Conservation (phyloP, 2,329 filamentous ascomycete species). For the Penicillium freii region DNA sequence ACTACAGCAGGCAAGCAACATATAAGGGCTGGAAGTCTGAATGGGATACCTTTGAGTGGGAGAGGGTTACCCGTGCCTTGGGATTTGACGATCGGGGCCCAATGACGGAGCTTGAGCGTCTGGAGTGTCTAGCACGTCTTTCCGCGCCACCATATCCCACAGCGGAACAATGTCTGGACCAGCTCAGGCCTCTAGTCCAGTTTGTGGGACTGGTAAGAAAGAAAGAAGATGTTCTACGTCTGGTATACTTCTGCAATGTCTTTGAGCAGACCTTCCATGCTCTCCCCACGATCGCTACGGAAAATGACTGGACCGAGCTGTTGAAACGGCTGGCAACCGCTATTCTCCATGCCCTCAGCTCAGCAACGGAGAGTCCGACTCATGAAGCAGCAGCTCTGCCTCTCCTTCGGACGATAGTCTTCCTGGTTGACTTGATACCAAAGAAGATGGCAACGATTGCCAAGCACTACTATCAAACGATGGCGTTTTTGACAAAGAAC, state of each 20-base stretch:
- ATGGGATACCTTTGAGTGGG: slow-evolving; percentile 61
- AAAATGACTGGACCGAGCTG: slow-evolving; percentile 43
- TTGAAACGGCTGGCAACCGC: slow-evolving; percentile 40
- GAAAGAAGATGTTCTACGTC: slow-evolving; percentile 39
- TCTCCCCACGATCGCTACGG: slow-evolving; percentile 37
- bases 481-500: slow-evolving; percentile 38
- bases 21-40: slow-evolving; percentile 57
- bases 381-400: slow-evolving; percentile 24
- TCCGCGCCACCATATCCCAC: slow-evolving; percentile 35
- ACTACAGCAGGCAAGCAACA: slow-evolving; percentile 60
- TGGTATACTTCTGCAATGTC: slow-evolving; percentile 46
- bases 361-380: slow-evolving; percentile 13
- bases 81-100: background rate
- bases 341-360: slow-evolving; percentile 36
- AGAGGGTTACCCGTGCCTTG: slow-evolving; percentile 32
- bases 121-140: slow-evolving; percentile 27
- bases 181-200: slow-evolving; percentile 66
- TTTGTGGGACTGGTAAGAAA: slow-evolving; percentile 57
- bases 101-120: slow-evolving; percentile 3
- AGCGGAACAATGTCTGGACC: slow-evolving; percentile 44
- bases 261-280: slow-evolving; percentile 42
- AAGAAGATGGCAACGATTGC: slow-evolving; percentile 42
- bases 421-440: slow-evolving; percentile 41
- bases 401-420: slow-evolving; percentile 37
- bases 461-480: slow-evolving; percentile 40